These are phyloP conservation scores for Sisymbrium irio DNA, from an alignment of 345 rosid genomes.

Conservation along the genomic window DNA sequence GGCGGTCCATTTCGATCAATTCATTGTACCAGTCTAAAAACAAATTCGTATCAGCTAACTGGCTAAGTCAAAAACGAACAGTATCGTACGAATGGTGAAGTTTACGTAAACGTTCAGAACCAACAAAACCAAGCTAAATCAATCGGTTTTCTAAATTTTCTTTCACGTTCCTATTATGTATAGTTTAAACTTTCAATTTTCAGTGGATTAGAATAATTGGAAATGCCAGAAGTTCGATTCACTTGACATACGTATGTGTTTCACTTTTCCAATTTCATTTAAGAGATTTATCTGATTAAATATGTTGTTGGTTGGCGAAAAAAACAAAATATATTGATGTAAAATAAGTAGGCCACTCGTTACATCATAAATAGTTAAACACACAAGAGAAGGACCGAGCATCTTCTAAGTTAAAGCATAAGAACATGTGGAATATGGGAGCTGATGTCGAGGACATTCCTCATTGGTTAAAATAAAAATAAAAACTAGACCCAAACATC, in stretches of 20 bases:
- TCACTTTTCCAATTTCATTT: not conserved
- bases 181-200: no score
- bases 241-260: not conserved
- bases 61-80: not conserved
- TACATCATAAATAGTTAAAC: not conserved
- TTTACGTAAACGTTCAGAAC: not conserved
- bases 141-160: no score
- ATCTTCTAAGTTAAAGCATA: conserved; percentile 20
- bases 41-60: not conserved
- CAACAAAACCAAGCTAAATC: no score
- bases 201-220: not conserved
- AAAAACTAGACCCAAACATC: not conserved
- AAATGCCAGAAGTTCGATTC: no score
- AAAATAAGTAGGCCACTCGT: no score
- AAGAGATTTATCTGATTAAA: not conserved
- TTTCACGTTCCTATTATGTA: not conserved
- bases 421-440: conserved; percentile 22
- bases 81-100: no score
- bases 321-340: not conserved
- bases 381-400: conserved; percentile 15
- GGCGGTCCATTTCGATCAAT: not conserved
- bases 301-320: not conserved
- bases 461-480: not conserved
- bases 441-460: conserved; percentile 10
- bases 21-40: not conserved